phyloP scores from a whole-genome alignment of 257 asterid species.

The Rubia yunnanensis region DNA sequence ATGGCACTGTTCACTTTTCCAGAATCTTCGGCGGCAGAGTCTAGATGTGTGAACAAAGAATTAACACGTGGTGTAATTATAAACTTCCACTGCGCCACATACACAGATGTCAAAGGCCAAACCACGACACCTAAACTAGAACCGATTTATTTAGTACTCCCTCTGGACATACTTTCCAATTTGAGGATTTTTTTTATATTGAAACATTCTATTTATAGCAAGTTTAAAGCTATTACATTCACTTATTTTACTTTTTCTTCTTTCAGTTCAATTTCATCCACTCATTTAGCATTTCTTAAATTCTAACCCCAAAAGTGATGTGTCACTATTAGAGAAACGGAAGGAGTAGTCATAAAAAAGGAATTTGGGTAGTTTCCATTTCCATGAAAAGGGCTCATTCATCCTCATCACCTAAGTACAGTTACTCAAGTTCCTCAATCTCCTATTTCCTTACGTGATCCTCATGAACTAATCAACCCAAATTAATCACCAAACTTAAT shows the following conservation, averaged over 20 bases:
- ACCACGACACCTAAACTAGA: neutral
- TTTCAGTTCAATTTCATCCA: too few species aligned
- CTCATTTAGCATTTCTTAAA: too few species aligned
- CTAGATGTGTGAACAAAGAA: neutral
- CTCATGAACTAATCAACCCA: neutral
- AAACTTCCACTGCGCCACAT: neutral
- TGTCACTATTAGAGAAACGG: too few species aligned
- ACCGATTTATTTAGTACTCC: too few species aligned
- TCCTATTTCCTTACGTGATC: neutral
- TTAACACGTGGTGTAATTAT: conserved; percentile 7
- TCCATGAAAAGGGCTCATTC: neutral
- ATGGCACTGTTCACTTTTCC: too few species aligned
- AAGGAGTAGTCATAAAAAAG: too few species aligned
- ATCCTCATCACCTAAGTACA: neutral
- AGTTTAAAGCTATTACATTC: too few species aligned
- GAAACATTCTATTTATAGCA: too few species aligned
- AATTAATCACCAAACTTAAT: neutral
- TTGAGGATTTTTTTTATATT: too few species aligned
- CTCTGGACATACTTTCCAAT: too few species aligned
- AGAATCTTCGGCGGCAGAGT: neutral
- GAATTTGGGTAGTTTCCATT: neutral
- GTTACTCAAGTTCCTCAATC: neutral
- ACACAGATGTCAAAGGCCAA: neutral
- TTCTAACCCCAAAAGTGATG: too few species aligned
- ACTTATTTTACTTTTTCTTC: too few species aligned